These are phyloP conservation scores for Erysiphe neolycopersici DNA, from an alignment of 2,329 filamentous ascomycete genomes.

Conservation along the genomic window DNA sequence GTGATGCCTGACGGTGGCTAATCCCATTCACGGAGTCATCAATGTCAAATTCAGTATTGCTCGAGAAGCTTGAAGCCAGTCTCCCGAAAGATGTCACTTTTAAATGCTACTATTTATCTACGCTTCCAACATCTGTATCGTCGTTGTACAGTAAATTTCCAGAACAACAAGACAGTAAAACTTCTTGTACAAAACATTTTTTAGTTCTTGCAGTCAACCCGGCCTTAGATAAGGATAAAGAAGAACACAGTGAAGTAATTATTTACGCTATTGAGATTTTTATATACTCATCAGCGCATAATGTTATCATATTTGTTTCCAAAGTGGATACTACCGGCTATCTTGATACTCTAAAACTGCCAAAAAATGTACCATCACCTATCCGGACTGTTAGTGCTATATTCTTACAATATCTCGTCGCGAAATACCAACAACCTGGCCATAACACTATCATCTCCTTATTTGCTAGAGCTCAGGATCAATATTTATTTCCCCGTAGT, in stretches of 20 bases:
- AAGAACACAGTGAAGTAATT: constrained; percentile 22
- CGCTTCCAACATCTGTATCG: constrained; percentile 45
- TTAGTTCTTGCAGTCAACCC: constrained; percentile 26
- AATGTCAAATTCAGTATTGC: constrained; percentile 4
- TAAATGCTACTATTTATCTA: constrained; percentile 65
- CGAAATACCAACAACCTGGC: constrained; percentile 32
- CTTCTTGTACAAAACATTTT: constrained; percentile 71
- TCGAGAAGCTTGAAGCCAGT: constrained; percentile 9
- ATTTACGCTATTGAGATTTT: constrained; percentile 68
- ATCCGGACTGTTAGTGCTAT: constrained; percentile 45
- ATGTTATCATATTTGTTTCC: constrained; percentile 78
- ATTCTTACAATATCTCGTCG: constrained; percentile 52
- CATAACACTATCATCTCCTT: constrained; percentile 57
- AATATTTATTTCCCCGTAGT: constrained; percentile 87
- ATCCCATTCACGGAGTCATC: neutral
- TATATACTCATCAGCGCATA: constrained; percentile 54
- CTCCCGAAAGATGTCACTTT: constrained; percentile 31
- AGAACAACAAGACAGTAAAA: constrained; percentile 42
- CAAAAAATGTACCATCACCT: constrained; percentile 39
- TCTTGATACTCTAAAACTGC: constrained; percentile 36
- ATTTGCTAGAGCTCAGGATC: constrained; percentile 74
- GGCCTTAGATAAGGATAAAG: constrained; percentile 5
- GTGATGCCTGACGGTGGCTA: neutral
- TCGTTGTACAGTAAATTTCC: constrained; percentile 61
- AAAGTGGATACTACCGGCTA: constrained; percentile 95